A percentile compares a stretch with the other conserved stretches of the same genome.
phyloP scores from a whole-genome alignment of 257 asterid species.

The Fraxinus quadrangulata region DNA sequence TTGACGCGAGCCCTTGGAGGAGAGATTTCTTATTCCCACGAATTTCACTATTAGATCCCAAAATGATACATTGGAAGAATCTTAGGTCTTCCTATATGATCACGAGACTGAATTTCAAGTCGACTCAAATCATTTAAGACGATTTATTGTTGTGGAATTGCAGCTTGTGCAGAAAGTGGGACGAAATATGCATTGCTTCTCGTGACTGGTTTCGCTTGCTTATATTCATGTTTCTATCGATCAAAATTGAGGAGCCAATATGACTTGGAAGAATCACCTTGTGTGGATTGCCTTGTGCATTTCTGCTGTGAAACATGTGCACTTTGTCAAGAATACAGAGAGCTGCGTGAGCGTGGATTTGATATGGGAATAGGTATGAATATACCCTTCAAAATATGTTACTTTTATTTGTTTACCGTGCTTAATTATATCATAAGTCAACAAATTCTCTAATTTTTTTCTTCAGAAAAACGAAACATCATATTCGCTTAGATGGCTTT shows the following conservation, averaged over 20 bases:
- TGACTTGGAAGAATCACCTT: conserved; percentile 6
- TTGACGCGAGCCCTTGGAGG: too few relatives aligned
- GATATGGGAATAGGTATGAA: conserved; percentile 2
- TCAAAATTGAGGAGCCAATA: background rate
- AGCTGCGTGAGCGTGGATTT: background rate
- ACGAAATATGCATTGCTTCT: background rate
- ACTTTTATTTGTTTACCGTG: background rate
- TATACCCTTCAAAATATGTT: background rate
- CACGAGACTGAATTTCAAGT: too few relatives aligned
- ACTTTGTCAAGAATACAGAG: conserved; percentile 13
- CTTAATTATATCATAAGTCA: too few relatives aligned
- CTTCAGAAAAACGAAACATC: too few relatives aligned
- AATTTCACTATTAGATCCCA: too few relatives aligned
- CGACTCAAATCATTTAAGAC: too few relatives aligned
- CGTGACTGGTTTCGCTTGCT: conserved; percentile 1
- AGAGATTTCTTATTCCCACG: too few relatives aligned
- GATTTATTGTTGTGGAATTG: background rate
- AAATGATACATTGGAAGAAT: too few relatives aligned
- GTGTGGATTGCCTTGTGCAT: conserved; percentile 4
- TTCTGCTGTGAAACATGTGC: conserved; percentile 1
- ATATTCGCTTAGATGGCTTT: too few relatives aligned
- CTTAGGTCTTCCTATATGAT: too few relatives aligned
- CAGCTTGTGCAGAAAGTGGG: background rate
- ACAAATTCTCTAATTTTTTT: too few relatives aligned
- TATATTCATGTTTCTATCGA: conserved; percentile 3